Evolutionary conservation across 805 yeast species (phyloP).

Genomic region (Jamesozyma jinghongensis): DNA sequence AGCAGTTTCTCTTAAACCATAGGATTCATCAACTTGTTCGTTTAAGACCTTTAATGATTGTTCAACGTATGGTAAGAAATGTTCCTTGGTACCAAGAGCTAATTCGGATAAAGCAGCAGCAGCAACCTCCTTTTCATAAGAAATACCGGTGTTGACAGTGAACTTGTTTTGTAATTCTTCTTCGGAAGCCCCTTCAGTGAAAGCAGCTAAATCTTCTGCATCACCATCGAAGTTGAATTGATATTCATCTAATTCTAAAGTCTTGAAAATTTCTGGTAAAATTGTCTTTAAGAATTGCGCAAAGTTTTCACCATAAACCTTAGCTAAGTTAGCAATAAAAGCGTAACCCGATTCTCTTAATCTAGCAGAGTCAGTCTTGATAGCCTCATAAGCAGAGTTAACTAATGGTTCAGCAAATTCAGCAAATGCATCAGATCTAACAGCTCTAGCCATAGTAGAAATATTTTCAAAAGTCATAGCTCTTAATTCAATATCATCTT

Average conservation of each 20-base stretch:
- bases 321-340: slow-evolving; percentile 86
- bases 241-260: slow-evolving; percentile 82
- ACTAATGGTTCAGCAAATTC: slow-evolving; percentile 81
- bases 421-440: slow-evolving; percentile 81
- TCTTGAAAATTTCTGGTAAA: slow-evolving; percentile 74
- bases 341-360: slow-evolving; percentile 93
- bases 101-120: slow-evolving; percentile 81
- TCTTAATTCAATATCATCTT: slow-evolving; percentile 83
- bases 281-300: slow-evolving; percentile 75
- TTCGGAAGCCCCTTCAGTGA: slow-evolving; percentile 43
- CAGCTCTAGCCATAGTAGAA: slow-evolving; percentile 93
- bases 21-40: slow-evolving; percentile 74
- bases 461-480: slow-evolving; percentile 90
- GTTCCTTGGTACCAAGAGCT: slow-evolving; percentile 76
- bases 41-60: slow-evolving; percentile 51
- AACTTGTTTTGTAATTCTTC: slow-evolving; percentile 62
- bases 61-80: slow-evolving; percentile 71
- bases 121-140: slow-evolving; percentile 95
- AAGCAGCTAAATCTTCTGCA: slow-evolving; percentile 37
- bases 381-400: slow-evolving; percentile 74
- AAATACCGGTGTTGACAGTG: slow-evolving; percentile 88
- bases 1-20: slow-evolving; percentile 86
- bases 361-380: slow-evolving; percentile 69
- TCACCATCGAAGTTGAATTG: slow-evolving; percentile 50
- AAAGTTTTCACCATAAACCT: slow-evolving; percentile 86